Evolutionary conservation across 306 rosid genomes (phyloP).

Genomic region (Hippophae tibetana): DNA sequence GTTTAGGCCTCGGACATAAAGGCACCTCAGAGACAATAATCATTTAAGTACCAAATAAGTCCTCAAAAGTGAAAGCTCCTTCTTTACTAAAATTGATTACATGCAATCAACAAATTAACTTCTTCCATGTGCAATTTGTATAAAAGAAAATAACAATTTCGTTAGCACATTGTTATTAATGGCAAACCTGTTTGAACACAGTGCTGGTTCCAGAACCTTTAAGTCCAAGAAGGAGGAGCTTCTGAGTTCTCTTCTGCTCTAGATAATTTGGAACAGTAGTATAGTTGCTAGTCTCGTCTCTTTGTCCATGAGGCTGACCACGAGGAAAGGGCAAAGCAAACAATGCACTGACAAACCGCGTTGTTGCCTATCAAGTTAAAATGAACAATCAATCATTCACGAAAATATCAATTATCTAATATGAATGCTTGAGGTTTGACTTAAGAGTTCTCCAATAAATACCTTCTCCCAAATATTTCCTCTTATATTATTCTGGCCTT

Average conservation of each 20-base stretch:
- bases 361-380: slow-evolving; percentile 66
- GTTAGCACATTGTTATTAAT: background rate
- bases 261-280: slow-evolving; percentile 68
- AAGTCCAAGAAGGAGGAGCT: slow-evolving; percentile 90
- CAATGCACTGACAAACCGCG: slow-evolving; percentile 61
- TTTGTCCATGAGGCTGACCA: slow-evolving; percentile 61
- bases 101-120: background rate
- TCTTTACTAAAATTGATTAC: background rate
- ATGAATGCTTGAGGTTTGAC: slow-evolving; percentile 8
- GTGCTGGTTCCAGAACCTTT: slow-evolving; percentile 98
- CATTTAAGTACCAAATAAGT: too few relatives aligned
- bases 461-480: slow-evolving; percentile 99
- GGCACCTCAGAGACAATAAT: background rate
- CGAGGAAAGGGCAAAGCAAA: slow-evolving; percentile 83
- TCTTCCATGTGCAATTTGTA: background rate
- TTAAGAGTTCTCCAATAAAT: slow-evolving; percentile 17
- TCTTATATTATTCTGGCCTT: slow-evolving; percentile 96
- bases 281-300: slow-evolving; percentile 79
- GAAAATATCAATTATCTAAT: slow-evolving; percentile 15
- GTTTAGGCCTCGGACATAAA: background rate
- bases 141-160: background rate
- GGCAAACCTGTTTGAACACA: slow-evolving; percentile 80
- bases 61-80: too few relatives aligned
- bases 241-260: slow-evolving; percentile 77
- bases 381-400: slow-evolving; percentile 14